These are phyloP conservation scores for Rutidosis leptorrhynchoides DNA, from an alignment of 129 eudicot species.

Conservation along the genomic window DNA sequence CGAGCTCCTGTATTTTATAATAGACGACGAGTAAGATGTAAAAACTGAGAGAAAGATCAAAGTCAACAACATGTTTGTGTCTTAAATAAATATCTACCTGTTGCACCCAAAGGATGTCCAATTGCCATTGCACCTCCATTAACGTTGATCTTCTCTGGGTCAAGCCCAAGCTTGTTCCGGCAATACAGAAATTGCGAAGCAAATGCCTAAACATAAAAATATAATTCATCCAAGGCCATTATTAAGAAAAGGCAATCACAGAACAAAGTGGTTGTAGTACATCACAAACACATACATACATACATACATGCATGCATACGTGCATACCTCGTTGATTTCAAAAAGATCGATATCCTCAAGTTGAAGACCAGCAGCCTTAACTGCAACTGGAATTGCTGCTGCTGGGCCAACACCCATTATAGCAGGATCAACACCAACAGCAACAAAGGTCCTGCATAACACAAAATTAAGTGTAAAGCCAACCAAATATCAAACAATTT, in stretches of 20 bases:
- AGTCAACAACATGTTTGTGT: too few relatives aligned
- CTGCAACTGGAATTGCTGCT: slow-evolving; percentile 95
- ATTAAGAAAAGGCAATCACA: not conserved
- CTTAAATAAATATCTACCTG: too few relatives aligned
- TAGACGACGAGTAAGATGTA: too few relatives aligned
- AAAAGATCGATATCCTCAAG: slow-evolving; percentile 78
- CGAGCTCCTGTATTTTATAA: slow-evolving; percentile 80
- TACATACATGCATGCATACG: too few relatives aligned
- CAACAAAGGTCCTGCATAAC: slow-evolving; percentile 87
- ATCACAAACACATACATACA: not conserved
- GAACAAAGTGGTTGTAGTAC: too few relatives aligned
- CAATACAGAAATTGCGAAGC: slow-evolving; percentile 86
- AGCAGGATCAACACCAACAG: slow-evolving; percentile 93
- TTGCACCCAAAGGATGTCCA: slow-evolving; percentile 97
- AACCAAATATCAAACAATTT: not conserved
- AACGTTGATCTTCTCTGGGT: slow-evolving; percentile 85
- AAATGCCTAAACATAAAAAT: too few relatives aligned
- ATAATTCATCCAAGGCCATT: too few relatives aligned
- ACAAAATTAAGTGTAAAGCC: too few relatives aligned
- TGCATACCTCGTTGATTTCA: slow-evolving; percentile 78
- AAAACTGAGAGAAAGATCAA: too few relatives aligned
- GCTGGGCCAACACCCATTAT: slow-evolving; percentile 95
- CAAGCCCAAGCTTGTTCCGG: slow-evolving; percentile 77
- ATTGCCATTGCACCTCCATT: slow-evolving; percentile 97
- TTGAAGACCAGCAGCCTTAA: slow-evolving; percentile 87